These are phyloP conservation scores for Basidiobolus meristosporus DNA, from an alignment of 371 early-diverging fungal genomes.

Conservation along the genomic window DNA sequence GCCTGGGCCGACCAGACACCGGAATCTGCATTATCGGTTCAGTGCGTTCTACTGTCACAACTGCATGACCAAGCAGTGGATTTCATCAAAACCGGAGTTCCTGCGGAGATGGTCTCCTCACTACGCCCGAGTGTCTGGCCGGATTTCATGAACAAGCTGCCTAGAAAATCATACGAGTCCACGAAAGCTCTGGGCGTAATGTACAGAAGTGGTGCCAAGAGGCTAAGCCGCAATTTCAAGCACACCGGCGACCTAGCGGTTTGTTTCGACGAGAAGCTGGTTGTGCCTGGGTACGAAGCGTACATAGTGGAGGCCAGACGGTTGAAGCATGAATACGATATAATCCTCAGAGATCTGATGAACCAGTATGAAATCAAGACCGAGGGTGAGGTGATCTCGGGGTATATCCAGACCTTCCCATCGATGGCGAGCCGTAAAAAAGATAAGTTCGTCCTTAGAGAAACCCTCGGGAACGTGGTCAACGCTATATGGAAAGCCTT, in stretches of 20 bases:
- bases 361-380: constrained; percentile 41
- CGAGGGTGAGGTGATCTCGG: constrained; percentile 16
- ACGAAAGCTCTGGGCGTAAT: constrained; percentile 37
- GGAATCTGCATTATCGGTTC: constrained; percentile 22
- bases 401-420: no score
- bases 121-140: constrained; percentile 33
- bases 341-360: constrained; percentile 28
- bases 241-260: no score
- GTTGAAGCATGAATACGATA: constrained; percentile 20
- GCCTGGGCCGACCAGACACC: constrained; percentile 35
- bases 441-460: no score
- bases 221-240: no score
- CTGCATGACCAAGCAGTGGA: constrained; percentile 48
- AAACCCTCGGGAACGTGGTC: no score
- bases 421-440: no score
- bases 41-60: constrained; percentile 39
- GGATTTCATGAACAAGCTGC: constrained; percentile 61
- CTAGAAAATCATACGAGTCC: constrained; percentile 27
- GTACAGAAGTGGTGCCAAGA: constrained; percentile 20
- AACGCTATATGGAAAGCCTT: no score
- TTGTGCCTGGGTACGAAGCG: constrained; percentile 23
- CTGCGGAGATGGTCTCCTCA: constrained; percentile 19
- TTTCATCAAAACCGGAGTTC: no score
- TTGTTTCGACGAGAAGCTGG: constrained; percentile 23
- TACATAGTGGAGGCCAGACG: constrained; percentile 28